Percentiles rank a stretch among this genome's conserved stretches.
Evolutionary conservation across 2,329 filamentous ascomycete genomes (phyloP).

Genomic region (Sordariomycetes sp.): DNA sequence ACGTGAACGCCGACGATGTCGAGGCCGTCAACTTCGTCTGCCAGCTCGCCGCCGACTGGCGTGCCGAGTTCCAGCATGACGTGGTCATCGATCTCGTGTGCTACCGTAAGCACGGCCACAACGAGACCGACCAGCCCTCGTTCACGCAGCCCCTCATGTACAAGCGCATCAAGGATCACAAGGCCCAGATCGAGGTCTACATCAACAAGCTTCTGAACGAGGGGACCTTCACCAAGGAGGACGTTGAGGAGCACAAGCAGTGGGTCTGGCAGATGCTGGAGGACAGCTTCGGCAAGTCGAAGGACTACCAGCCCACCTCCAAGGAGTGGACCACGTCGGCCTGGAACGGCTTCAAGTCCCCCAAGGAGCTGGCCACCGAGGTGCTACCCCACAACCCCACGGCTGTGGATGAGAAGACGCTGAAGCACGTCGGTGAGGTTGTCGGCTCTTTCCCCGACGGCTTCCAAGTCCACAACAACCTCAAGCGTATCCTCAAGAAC

Average conservation of each 20-base stretch:
- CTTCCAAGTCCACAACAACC: slow-evolving; percentile 85
- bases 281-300: slow-evolving; percentile 93
- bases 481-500: slow-evolving; percentile 88
- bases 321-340: slow-evolving; percentile 98
- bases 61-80: slow-evolving; percentile 96
- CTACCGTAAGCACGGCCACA: slow-evolving; percentile 98
- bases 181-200: slow-evolving; percentile 81
- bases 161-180: slow-evolving; percentile 84
- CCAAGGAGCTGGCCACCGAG: slow-evolving; percentile 92
- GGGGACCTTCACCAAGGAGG: slow-evolving; percentile 92
- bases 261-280: slow-evolving; percentile 99
- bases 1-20: slow-evolving; percentile 97
- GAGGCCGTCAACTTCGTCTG: slow-evolving; percentile 98
- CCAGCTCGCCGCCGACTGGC: slow-evolving; percentile 94
- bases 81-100: slow-evolving; percentile 97
- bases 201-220: slow-evolving; percentile 83
- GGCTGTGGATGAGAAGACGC: slow-evolving; percentile 58
- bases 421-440: slow-evolving; percentile 73
- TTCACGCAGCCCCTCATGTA: slow-evolving; percentile 99
- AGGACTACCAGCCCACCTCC: slow-evolving; percentile 90
- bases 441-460: slow-evolving; percentile 72
- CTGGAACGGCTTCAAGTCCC: slow-evolving; percentile 99
- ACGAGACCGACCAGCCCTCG: slow-evolving; percentile 97
- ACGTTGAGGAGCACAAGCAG: slow-evolving; percentile 97
- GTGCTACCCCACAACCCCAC: slow-evolving; percentile 87